Percentiles rank a stretch among this genome's conserved stretches.
These are phyloP conservation scores for Phanerodontia chrysosporium DNA, from an alignment of 768 basidiomycete genomes.

Conservation along the genomic window DNA sequence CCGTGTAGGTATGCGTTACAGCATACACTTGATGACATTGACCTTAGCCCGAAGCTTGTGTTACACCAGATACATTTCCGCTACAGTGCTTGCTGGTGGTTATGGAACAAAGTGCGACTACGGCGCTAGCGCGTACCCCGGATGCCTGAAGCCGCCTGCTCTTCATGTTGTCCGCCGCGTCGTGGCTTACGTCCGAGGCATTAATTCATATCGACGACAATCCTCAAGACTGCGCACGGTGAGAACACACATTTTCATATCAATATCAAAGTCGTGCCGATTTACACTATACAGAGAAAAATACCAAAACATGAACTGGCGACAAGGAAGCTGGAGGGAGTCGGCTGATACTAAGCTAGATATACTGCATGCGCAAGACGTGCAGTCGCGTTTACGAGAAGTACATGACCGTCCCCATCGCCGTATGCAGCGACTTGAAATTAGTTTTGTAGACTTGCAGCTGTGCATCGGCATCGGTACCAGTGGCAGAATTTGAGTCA, in stretches of 20 bases:
- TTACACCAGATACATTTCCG: neutral
- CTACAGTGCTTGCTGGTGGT: neutral
- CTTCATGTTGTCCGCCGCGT: neutral
- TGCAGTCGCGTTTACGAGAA: conserved; percentile 27
- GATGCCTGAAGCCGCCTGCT: no score
- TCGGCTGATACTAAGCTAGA: no score
- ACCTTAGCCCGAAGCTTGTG: neutral
- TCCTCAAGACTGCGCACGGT: neutral
- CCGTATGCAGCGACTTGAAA: conserved; percentile 54
- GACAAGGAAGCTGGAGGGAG: no score
- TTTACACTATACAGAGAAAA: no score
- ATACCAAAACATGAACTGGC: no score
- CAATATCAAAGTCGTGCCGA: no score
- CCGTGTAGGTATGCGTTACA: neutral
- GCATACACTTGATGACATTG: neutral
- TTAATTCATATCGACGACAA: neutral
- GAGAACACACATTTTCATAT: no score
- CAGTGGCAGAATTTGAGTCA: conserved; percentile 47
- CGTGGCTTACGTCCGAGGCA: neutral
- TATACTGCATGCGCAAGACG: no score
- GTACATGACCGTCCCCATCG: conserved; percentile 38
- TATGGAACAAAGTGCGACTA: neutral
- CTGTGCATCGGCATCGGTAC: conserved; percentile 37
- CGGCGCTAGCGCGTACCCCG: neutral
- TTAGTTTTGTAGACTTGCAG: conserved; percentile 38